Evolutionary conservation across 371 early-diverging fungal species (phyloP).

Genomic region (Lichtheimia hyalospora): DNA sequence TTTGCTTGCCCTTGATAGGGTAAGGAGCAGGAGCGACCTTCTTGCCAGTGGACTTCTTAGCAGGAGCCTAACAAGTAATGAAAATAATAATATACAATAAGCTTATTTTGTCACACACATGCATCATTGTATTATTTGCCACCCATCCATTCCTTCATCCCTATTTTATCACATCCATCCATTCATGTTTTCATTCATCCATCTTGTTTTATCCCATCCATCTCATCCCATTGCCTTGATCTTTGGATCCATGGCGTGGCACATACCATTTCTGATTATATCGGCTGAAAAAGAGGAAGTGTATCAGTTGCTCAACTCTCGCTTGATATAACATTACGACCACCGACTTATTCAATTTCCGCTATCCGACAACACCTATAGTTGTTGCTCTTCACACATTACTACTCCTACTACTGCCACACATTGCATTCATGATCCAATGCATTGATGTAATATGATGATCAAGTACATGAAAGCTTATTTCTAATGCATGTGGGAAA

Average conservation of each 20-base stretch:
- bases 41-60: constrained; percentile 70
- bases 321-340: no score
- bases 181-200: neutral
- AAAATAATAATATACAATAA: constrained; percentile 1
- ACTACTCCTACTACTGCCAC: no score
- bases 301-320: neutral
- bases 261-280: constrained; percentile 2
- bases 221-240: neutral
- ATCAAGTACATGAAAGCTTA: no score
- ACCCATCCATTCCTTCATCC: constrained; percentile 16
- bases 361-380: no score
- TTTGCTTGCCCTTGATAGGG: constrained; percentile 70
- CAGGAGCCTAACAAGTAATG: constrained; percentile 40
- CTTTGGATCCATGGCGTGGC: neutral
- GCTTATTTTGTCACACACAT: constrained; percentile 1
- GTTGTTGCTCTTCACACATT: no score
- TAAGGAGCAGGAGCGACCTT: constrained; percentile 94
- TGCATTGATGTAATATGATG: no score
- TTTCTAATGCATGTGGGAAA: no score
- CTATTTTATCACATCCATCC: constrained; percentile 19
- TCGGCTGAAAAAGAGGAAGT: constrained; percentile 8
- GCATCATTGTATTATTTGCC: neutral
- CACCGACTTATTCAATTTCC: no score
- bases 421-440: no score
- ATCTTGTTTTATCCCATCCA: neutral